Evolutionary conservation across 2,329 filamentous ascomycete species (phyloP).

Genomic region (Aspergillus costaricaensis): DNA sequence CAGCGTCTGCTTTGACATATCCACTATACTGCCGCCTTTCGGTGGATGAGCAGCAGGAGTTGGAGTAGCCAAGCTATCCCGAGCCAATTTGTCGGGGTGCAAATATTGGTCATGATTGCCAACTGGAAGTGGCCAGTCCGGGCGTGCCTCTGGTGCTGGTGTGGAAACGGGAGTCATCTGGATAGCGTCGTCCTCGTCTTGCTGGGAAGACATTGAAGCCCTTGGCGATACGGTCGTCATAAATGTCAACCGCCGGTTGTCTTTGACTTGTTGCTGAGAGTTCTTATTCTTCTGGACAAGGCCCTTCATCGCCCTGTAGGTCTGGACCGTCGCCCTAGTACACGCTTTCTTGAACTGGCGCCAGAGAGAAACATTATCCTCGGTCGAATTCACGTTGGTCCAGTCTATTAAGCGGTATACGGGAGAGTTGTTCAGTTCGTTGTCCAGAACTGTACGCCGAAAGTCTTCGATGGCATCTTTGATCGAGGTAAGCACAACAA

Average conservation of each 20-base stretch:
- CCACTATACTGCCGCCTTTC: slow-evolving; percentile 69
- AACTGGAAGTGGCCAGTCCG: slow-evolving; percentile 42
- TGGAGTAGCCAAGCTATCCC: slow-evolving; percentile 28
- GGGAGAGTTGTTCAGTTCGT: slow-evolving; percentile 91
- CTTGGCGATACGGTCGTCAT: slow-evolving; percentile 62
- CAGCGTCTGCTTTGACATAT: slow-evolving; percentile 64
- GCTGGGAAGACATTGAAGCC: slow-evolving; percentile 58
- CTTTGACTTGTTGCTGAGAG: slow-evolving; percentile 30
- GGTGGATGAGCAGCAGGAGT: slow-evolving; percentile 30
- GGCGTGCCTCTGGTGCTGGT: slow-evolving; percentile 62
- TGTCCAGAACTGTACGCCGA: slow-evolving; percentile 85
- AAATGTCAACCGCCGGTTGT: slow-evolving; percentile 66
- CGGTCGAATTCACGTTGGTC: slow-evolving; percentile 89
- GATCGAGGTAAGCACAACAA: slow-evolving; percentile 81
- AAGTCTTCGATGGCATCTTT: slow-evolving; percentile 98
- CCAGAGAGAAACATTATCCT: slow-evolving; percentile 84
- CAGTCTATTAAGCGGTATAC: slow-evolving; percentile 87
- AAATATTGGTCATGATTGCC: slow-evolving; percentile 34
- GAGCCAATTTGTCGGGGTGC: slow-evolving; percentile 34
- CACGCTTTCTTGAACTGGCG: slow-evolving; percentile 87
- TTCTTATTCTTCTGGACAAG: slow-evolving; percentile 52
- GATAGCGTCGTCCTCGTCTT: slow-evolving; percentile 65
- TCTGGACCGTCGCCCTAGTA: slow-evolving; percentile 62
- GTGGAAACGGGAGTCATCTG: slow-evolving; percentile 96
- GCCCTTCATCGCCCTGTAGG: slow-evolving; percentile 54